A percentile compares a stretch with the other conserved stretches of the same genome.
Evolutionary conservation across 2,329 filamentous ascomycete species (phyloP).

Genomic region (Nemania sp.): DNA sequence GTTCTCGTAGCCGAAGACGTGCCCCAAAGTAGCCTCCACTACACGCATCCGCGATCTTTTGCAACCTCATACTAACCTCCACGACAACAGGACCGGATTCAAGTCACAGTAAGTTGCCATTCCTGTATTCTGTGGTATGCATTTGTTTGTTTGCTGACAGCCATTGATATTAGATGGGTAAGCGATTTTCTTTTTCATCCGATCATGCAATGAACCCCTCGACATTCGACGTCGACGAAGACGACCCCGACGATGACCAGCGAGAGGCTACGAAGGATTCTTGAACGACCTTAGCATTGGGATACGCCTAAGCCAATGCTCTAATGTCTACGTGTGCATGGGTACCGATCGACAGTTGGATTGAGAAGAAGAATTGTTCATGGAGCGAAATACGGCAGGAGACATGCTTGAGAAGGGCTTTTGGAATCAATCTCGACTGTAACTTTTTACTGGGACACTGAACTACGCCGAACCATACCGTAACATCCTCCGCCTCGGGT

Average conservation of each 20-base stretch:
- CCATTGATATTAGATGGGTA: slow-evolving; percentile 39
- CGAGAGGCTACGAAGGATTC: neutral
- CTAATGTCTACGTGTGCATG: no score
- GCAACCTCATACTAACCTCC: slow-evolving; percentile 38
- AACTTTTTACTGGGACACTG: neutral
- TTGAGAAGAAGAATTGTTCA: neutral
- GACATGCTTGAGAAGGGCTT: neutral
- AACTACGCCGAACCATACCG: neutral
- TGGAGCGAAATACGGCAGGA: neutral
- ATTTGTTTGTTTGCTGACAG: slow-evolving; percentile 29
- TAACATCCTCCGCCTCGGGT: neutral
- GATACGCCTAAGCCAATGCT: neutral
- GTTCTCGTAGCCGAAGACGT: slow-evolving; percentile 37
- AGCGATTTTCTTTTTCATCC: slow-evolving; percentile 32
- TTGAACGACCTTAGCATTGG: neutral
- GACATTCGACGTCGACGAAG: slow-evolving; percentile 14
- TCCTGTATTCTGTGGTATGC: slow-evolving; percentile 10
- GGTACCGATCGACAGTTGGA: neutral
- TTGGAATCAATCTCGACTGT: neutral
- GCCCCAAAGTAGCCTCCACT: slow-evolving; percentile 33
- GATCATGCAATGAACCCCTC: slow-evolving; percentile 28
- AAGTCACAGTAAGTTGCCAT: slow-evolving; percentile 53
- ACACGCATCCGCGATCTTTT: slow-evolving; percentile 32
- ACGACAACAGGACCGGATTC: slow-evolving; percentile 50
- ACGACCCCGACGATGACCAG: neutral